Conservation (phyloP, 768 basidiomycete species). For the Russula virescens region DNA sequence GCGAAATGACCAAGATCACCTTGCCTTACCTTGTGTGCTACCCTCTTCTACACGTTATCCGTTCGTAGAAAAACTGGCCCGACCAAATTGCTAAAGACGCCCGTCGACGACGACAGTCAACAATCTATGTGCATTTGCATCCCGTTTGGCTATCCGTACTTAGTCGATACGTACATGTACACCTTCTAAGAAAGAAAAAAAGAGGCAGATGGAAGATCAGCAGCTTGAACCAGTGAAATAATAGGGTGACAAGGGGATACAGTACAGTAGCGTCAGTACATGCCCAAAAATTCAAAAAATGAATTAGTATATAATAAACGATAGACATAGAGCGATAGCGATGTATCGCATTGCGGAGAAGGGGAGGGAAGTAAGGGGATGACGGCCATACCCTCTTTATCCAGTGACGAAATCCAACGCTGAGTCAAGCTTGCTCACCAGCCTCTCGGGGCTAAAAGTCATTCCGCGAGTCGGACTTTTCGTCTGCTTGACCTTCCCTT, state of each 20-base stretch:
- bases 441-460: constrained; percentile 20
- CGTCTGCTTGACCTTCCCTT: not conserved
- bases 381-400: not conserved
- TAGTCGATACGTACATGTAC: not conserved
- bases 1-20: too few relatives aligned
- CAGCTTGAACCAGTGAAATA: not conserved
- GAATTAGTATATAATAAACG: too few relatives aligned
- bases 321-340: too few relatives aligned
- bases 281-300: not conserved
- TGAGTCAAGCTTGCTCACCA: constrained; percentile 18
- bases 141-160: not conserved
- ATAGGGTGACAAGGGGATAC: not conserved
- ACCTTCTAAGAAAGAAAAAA: not conserved
- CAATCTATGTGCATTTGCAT: not conserved
- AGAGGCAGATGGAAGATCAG: not conserved
- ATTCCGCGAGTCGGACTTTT: constrained; percentile 7
- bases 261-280: not conserved
- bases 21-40: too few relatives aligned
- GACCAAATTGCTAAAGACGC: too few relatives aligned
- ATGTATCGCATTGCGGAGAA: too few relatives aligned
- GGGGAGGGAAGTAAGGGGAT: too few relatives aligned
- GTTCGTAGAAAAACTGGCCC: too few relatives aligned
- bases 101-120: too few relatives aligned
- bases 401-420: constrained; percentile 21
- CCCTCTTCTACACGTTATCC: too few relatives aligned